Percentiles rank a stretch among this genome's conserved stretches.
phyloP scores from a whole-genome alignment of 495 filamentous ascomycete genomes.

The Alectoria sarmentosa region DNA sequence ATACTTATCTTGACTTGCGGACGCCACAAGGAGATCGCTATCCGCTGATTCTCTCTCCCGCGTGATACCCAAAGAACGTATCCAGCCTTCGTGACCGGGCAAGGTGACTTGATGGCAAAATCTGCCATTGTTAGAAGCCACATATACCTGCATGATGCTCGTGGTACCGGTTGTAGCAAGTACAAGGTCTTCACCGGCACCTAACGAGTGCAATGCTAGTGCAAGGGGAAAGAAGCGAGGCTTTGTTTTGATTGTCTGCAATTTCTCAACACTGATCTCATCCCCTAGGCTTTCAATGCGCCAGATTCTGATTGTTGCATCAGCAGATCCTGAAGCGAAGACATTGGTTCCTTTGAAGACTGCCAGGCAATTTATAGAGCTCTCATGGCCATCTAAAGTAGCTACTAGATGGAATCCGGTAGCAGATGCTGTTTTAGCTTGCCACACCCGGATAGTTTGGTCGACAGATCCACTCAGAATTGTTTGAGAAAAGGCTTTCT shows the following conservation, averaged over 20 bases:
- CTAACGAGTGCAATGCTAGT: slow-evolving; percentile 56
- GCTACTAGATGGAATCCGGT: slow-evolving; percentile 37
- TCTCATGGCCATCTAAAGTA: slow-evolving; percentile 56
- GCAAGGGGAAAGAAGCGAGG: slow-evolving; percentile 77
- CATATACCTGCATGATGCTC: slow-evolving; percentile 68
- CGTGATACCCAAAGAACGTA: slow-evolving; percentile 74
- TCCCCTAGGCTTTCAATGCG: slow-evolving; percentile 40
- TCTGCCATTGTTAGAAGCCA: slow-evolving; percentile 37
- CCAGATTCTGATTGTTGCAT: slow-evolving; percentile 81
- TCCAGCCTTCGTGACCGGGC: slow-evolving; percentile 91
- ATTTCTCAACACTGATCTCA: slow-evolving; percentile 34
- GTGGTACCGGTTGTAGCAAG: slow-evolving; percentile 82
- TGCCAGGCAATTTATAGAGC: slow-evolving; percentile 74
- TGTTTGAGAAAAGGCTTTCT: slow-evolving; percentile 41
- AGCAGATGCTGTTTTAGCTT: slow-evolving; percentile 22
- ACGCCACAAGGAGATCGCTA: slow-evolving; percentile 76
- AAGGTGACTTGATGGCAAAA: slow-evolving; percentile 76
- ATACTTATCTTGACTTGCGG: slow-evolving; percentile 96
- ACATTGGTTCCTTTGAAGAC: slow-evolving; percentile 45
- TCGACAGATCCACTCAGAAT: slow-evolving; percentile 80
- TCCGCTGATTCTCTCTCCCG: slow-evolving; percentile 46
- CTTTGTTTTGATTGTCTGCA: slow-evolving; percentile 65
- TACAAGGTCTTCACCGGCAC: slow-evolving; percentile 42
- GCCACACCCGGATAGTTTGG: slow-evolving; percentile 71
- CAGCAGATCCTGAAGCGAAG: slow-evolving; percentile 68